Conservation (phyloP, 2,329 filamentous ascomycete genomes). For the Pseudocercospora vitis region DNA sequence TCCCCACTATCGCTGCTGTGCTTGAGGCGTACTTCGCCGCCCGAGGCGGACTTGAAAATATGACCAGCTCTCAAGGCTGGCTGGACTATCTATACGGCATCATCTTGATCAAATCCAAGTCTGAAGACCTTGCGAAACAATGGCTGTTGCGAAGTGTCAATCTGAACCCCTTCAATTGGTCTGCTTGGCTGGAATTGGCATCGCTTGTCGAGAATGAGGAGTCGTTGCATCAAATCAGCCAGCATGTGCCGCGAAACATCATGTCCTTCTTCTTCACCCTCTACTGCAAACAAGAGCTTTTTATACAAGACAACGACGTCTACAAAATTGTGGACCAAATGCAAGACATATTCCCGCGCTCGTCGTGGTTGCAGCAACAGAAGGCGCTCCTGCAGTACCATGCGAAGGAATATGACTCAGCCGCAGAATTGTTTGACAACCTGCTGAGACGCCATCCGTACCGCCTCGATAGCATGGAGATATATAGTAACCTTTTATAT, state of each 20-base stretch:
- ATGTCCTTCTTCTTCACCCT: constrained; percentile 93
- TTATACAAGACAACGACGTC: constrained; percentile 75
- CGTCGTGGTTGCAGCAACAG: constrained; percentile 87
- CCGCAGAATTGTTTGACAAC: constrained; percentile 47
- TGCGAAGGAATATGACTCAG: constrained; percentile 71
- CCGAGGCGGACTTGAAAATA: constrained; percentile 44
- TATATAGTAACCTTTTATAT: constrained; percentile 97
- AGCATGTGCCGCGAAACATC: constrained; percentile 80
- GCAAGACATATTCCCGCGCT: constrained; percentile 79
- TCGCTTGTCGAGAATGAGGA: constrained; percentile 75
- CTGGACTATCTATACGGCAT: constrained; percentile 91
- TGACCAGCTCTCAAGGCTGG: constrained; percentile 69
- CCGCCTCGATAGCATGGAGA: constrained; percentile 84
- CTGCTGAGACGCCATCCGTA: constrained; percentile 65
- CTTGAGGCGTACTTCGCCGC: constrained; percentile 79
- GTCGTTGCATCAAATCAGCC: constrained; percentile 60
- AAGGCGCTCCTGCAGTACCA: constrained; percentile 87
- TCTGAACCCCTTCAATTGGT: constrained; percentile 93
- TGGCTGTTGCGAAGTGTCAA: constrained; percentile 89
- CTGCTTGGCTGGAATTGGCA: constrained; percentile 90
- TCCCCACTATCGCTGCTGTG: constrained; percentile 71
- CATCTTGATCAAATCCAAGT: constrained; percentile 85
- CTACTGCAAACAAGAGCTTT: constrained; percentile 86
- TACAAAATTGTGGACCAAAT: constrained; percentile 75
- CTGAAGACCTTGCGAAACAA: constrained; percentile 77